A percentile compares a stretch with the other conserved stretches of the same genome.
These are phyloP conservation scores for Aspergillus flavus DNA, from an alignment of 2,329 filamentous ascomycete species.

Conservation along the genomic window DNA sequence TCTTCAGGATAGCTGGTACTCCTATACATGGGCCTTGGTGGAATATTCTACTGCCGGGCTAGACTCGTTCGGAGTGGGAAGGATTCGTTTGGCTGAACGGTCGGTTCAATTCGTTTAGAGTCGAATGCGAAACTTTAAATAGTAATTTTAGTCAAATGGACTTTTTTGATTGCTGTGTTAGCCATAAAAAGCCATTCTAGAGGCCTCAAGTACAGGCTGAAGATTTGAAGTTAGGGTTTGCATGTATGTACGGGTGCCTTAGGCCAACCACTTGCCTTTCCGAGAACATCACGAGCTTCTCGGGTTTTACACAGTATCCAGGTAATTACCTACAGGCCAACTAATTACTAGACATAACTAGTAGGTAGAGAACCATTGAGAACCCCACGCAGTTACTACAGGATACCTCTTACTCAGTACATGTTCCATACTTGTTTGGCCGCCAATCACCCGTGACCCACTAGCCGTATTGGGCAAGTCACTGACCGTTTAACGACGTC, in stretches of 20 bases:
- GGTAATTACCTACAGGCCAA: too few species aligned
- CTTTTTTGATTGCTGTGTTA: background rate
- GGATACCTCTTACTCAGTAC: too few species aligned
- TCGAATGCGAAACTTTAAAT: background rate
- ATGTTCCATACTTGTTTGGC: conserved; percentile 1
- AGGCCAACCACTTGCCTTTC: too few species aligned
- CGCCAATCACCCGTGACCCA: background rate
- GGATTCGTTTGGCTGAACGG: background rate
- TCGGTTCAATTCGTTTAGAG: background rate
- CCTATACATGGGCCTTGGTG: background rate
- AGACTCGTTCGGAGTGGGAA: background rate
- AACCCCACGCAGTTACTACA: too few species aligned
- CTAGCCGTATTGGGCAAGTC: conserved; percentile 13
- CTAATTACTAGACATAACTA: too few species aligned
- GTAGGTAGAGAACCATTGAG: too few species aligned
- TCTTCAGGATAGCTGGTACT: too few species aligned
- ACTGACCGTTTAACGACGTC: conserved; percentile 32
- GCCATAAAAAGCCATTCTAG: background rate
- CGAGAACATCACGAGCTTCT: too few species aligned
- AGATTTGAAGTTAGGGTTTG: too few species aligned
- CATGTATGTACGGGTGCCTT: too few species aligned
- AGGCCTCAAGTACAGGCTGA: background rate
- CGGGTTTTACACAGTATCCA: too few species aligned
- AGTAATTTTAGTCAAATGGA: background rate
- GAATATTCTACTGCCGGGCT: background rate